phyloP scores from a whole-genome alignment of 192 early-diverging fungal genomes.

The Globomyces pollinis-pini region DNA sequence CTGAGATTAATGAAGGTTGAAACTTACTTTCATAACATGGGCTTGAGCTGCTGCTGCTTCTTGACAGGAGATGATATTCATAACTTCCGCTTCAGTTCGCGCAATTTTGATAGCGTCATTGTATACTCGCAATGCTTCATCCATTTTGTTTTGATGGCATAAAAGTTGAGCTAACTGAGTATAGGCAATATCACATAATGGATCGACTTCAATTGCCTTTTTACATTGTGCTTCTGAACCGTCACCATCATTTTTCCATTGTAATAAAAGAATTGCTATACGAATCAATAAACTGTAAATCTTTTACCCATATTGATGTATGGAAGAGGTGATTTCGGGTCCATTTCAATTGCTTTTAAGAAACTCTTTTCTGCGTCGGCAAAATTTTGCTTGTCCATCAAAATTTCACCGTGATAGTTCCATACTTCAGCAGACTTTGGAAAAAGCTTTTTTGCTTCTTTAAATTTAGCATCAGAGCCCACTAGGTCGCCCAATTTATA shows the following conservation, averaged over 20 bases:
- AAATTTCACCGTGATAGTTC: slow-evolving; percentile 96
- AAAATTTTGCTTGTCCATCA: slow-evolving; percentile 76
- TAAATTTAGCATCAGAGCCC: slow-evolving; percentile 69
- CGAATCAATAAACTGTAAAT: no score
- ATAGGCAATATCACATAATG: slow-evolving; percentile 93
- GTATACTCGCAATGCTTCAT: slow-evolving; percentile 75
- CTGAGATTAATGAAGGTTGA: neutral
- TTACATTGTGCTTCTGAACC: slow-evolving; percentile 69
- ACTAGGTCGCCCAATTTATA: slow-evolving; percentile 81
- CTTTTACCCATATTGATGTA: slow-evolving; percentile 99
- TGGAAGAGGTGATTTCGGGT: slow-evolving; percentile 79
- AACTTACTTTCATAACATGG: slow-evolving; percentile 7
- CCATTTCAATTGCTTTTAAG: slow-evolving; percentile 79
- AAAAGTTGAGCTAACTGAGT: slow-evolving; percentile 63
- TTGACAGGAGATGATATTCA: slow-evolving; percentile 58
- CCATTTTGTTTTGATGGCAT: slow-evolving; percentile 64
- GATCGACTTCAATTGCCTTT: slow-evolving; percentile 80
- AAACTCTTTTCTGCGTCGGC: slow-evolving; percentile 78
- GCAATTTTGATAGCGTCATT: slow-evolving; percentile 71
- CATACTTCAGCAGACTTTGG: slow-evolving; percentile 74
- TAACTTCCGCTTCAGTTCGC: slow-evolving; percentile 83
- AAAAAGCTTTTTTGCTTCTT: slow-evolving; percentile 72
- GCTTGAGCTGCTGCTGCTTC: slow-evolving; percentile 22
- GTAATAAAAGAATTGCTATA: slow-evolving; percentile 58
- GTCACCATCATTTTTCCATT: slow-evolving; percentile 64